Evolutionary conservation across 148 eudicot species (phyloP), one percentile per base, ranked within the genome.

Genomic region (Cornus kousa): DNA sequence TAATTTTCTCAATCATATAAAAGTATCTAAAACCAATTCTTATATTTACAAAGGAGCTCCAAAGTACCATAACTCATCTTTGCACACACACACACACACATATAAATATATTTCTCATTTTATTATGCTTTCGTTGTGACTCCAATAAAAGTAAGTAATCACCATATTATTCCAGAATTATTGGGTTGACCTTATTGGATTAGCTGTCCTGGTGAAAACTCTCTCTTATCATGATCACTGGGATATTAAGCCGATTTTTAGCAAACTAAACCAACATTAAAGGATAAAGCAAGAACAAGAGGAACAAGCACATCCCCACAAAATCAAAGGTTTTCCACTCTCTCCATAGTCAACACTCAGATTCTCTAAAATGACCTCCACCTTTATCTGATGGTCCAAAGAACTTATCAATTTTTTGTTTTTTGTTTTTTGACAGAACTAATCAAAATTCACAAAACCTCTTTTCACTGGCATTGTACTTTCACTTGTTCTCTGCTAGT

Each of bases 211-310:
- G 28, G 28, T 28, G 28, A 28, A 28, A 28, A 28, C 28, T 28
- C 28, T 28, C 0, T 28, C 28, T 28, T 1, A 28, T 28, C 28
- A 28, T 28, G 28, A 28, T 28, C 28, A 28, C 28, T 28, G 28
- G 28, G 28, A 28, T 28, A 28, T 28, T 28, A 28, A 28, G 28
- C 28, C 28, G 0, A 28, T 28, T 28, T 28, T 28, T 28, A 28
- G 1, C 28, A 53, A 59, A 73, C 37, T 35, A 73, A 3, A 73
- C 32, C 40, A 53, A 53, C 66, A 43, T 10, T 28, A 50, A 73
- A 53, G 39, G 67, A 33, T 66, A 32, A 55, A 53, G 57, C 76
- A 55, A 32, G 76, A 72, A 71, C 62, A 50, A 33, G 74, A 53
- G 65, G 59, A 60, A 55, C 76, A 73, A 31, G 17, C 0, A 11